Base-by-base conservation (phyloP, 129 eudicot species). In the Ambrosia artemisiifolia region DNA sequence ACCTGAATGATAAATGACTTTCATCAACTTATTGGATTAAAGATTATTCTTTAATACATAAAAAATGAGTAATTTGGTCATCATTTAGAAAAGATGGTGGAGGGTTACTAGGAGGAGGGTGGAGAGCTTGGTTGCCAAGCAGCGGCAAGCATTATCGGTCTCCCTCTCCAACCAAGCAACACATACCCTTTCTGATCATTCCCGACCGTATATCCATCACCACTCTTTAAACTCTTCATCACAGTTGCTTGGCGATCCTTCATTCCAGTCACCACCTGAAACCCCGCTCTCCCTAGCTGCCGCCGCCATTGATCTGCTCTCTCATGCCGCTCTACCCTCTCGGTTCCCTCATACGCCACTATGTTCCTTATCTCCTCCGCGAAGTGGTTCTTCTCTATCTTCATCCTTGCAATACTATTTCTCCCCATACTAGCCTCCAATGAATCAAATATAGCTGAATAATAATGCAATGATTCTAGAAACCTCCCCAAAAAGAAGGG, bases 121-220 rank as follows among this genome's bases (percentile, higher is more conserved):
- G 50, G 67, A 36, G 73, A 46, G 75, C 72, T 71, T 9, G 82
- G 82, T 76, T 79, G 82, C 96, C 96, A 90, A 6, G 96, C 91
- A 7, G 93, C 84, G 13, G 96, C 90, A 6, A 87, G 64, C 90
- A 90, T 81, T 63, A 90, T 80, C 0, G 96, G 88, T 59, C 93
- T 83, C 64, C 93, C 92, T 78, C 81, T 85, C 96, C 96, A 87
- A 11, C 96, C 96, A 64, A 90, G 88, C 55, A 83, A 78, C 13
- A 81, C 80, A 59, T 83, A 69, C 6, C 90, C 90, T 63, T 87
- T 90, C 51, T 71, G 73, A 33, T 90, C 92, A 62, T 57, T 68
- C 55, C 72, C 88, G 16, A 90, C 67, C 2, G 88, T 90, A 55
- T 85, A 90, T 19, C 88, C 96, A 51, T 85, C 90, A 69, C 83